phyloP scores from a whole-genome alignment of 768 basidiomycete genomes.

The Serpula lacrymans region DNA sequence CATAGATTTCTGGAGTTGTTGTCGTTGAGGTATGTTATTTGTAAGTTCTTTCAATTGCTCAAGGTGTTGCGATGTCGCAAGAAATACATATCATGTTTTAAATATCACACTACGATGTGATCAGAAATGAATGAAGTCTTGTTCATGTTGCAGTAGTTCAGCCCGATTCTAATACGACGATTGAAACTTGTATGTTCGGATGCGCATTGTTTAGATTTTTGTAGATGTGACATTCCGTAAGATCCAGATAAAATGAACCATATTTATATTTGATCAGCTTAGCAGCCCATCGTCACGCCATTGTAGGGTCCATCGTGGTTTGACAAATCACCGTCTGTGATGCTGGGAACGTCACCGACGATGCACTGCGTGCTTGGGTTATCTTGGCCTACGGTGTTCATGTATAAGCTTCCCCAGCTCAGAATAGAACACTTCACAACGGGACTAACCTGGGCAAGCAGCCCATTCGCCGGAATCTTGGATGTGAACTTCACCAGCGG shows the following conservation, averaged over 20 bases:
- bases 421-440: background rate
- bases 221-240: no score
- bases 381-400: conserved; percentile 47
- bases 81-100: no score
- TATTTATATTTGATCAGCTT: background rate
- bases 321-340: conserved; percentile 35
- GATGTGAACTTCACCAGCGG: conserved; percentile 47
- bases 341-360: conserved; percentile 48
- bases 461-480: conserved; percentile 42
- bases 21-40: no score
- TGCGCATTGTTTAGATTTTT: no score
- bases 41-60: no score
- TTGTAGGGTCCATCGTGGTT: conserved; percentile 46
- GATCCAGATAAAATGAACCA: background rate
- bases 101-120: no score
- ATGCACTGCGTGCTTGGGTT: conserved; percentile 46
- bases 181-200: no score
- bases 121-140: no score
- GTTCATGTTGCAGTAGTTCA: no score
- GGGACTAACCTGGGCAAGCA: conserved; percentile 41
- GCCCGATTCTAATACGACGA: no score
- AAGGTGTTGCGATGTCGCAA: no score
- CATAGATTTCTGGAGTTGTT: no score
- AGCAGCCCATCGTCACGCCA: conserved; percentile 28
- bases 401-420: background rate